Conservation (phyloP, 129 eudicot species). For the Flaveria brownii region DNA sequence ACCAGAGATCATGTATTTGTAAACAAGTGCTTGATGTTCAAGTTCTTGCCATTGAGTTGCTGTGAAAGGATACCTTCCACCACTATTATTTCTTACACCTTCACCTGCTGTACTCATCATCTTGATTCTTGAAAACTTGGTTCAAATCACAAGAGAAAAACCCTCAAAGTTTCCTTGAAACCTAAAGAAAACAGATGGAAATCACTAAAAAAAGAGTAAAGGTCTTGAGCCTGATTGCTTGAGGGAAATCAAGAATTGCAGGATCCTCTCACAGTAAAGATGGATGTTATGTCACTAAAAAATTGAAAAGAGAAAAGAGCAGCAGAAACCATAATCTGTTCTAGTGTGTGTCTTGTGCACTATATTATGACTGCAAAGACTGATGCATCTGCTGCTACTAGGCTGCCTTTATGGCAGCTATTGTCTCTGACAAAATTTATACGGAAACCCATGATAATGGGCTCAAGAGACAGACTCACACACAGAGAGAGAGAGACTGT, state of each 20-base stretch:
- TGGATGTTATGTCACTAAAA: constrained; percentile 17
- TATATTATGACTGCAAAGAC: constrained; percentile 72
- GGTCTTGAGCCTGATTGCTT: neutral
- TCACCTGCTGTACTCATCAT: constrained; percentile 19
- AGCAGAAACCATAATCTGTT: neutral
- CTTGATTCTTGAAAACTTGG: constrained; percentile 7
- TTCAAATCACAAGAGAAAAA: neutral
- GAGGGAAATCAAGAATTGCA: neutral
- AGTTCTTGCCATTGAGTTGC: constrained; percentile 89
- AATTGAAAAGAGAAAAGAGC: constrained; percentile 17
- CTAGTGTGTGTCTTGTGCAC: constrained; percentile 30
- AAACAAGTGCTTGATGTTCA: constrained; percentile 87
- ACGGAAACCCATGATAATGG: constrained; percentile 71
- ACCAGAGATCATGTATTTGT: constrained; percentile 87
- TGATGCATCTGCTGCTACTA: constrained; percentile 50
- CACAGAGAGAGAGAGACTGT: neutral
- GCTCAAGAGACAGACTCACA: constrained; percentile 9
- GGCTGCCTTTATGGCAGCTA: constrained; percentile 72
- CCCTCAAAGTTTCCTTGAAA: neutral
- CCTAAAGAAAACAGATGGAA: neutral
- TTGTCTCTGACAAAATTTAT: constrained; percentile 65
- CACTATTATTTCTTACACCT: constrained; percentile 17
- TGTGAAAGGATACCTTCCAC: constrained; percentile 68
- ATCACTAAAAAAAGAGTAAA: neutral
- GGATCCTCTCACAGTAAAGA: neutral